Conservation (phyloP, 192 early-diverging fungal genomes). For the Linnemannia elongata region DNA sequence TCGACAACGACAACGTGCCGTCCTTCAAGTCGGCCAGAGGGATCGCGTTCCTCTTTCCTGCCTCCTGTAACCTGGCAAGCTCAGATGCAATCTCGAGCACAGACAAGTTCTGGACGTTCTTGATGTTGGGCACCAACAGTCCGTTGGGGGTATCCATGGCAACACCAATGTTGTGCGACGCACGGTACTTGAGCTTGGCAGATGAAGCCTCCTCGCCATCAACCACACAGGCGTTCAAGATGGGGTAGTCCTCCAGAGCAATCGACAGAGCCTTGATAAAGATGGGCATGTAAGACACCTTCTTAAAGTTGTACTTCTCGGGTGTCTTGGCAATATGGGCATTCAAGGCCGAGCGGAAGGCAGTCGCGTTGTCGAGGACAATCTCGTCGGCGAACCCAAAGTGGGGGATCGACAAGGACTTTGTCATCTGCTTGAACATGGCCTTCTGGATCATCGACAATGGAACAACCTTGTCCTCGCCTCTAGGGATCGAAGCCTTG, state of each 20-base stretch:
- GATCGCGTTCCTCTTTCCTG: slow-evolving; percentile 73
- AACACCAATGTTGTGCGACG: slow-evolving; percentile 91
- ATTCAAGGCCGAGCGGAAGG: slow-evolving; percentile 78
- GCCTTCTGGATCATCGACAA: slow-evolving; percentile 92
- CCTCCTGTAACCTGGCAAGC: slow-evolving; percentile 77
- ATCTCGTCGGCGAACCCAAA: slow-evolving; percentile 96
- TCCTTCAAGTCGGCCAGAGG: slow-evolving; percentile 77
- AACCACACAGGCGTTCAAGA: slow-evolving; percentile 84
- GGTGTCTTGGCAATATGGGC: slow-evolving; percentile 63
- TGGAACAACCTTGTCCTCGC: slow-evolving; percentile 70
- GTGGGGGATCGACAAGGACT: slow-evolving; percentile 92
- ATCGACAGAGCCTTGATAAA: slow-evolving; percentile 92
- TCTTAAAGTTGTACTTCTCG: slow-evolving; percentile 68
- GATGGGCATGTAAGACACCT: slow-evolving; percentile 96
- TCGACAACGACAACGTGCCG: slow-evolving; percentile 94
- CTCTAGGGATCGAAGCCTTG: slow-evolving; percentile 42
- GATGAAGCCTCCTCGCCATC: slow-evolving; percentile 55
- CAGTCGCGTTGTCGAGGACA: slow-evolving; percentile 76
- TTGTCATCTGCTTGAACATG: slow-evolving; percentile 98
- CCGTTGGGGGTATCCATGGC: slow-evolving; percentile 99
- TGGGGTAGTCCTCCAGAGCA: slow-evolving; percentile 86
- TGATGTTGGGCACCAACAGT: slow-evolving; percentile 94
- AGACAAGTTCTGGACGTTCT: slow-evolving; percentile 88
- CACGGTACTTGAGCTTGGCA: slow-evolving; percentile 80
- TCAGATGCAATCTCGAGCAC: slow-evolving; percentile 93